Base-by-base conservation (phyloP, 176 grass and related monocot genomes). In the Coix lacrymajobi region DNA sequence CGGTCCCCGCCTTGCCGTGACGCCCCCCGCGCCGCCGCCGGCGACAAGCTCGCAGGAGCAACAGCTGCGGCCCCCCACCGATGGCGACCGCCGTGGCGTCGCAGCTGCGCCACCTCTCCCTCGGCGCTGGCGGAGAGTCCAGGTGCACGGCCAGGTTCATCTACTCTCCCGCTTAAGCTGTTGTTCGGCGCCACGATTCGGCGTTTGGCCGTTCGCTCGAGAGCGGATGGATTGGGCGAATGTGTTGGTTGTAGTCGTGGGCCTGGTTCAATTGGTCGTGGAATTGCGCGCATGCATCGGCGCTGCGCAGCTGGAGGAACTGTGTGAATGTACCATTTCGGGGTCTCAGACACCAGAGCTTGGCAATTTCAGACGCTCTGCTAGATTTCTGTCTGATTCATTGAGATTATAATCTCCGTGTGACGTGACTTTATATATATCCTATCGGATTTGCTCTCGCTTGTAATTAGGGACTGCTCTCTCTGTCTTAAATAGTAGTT, bases 81-180 rank as follows among this genome's bases (percentile, higher is more conserved):
- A 90, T 90, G 88, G 79, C 84, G 30, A 79, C 68, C 66, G 48
- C 88, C 68, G 75, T 90, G 39, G 88, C 80, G 69, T 87, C 88
- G 75, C 88, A 90, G 84, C 84, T 79, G 79, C 39, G 74, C 31
- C 82, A 76, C 69, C 77, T 85, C 62, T 40, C 81, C 31, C 82
- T 89, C 77, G 49, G 54, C 73, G 62, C 71, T 31, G 79, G 62
- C 76, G 69, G n/a, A 51, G 81, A 89, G 62, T 77, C 82, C 77
- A 85, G 77, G 82, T 87, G 88, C 80, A 11, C 61, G 15, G 75
- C 75, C 48, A 90, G 84, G 88, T 90, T 46, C 36, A 74, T 19
- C 16, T 34, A 33, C 74, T 7, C 7, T 26, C 38, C 36, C 15
- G 30, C 31, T 52, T 8, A 6, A 3, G 78, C 19, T 31, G 19